phyloP scores from a whole-genome alignment of 371 early-diverging fungal species.

The Mortierella sp. region DNA sequence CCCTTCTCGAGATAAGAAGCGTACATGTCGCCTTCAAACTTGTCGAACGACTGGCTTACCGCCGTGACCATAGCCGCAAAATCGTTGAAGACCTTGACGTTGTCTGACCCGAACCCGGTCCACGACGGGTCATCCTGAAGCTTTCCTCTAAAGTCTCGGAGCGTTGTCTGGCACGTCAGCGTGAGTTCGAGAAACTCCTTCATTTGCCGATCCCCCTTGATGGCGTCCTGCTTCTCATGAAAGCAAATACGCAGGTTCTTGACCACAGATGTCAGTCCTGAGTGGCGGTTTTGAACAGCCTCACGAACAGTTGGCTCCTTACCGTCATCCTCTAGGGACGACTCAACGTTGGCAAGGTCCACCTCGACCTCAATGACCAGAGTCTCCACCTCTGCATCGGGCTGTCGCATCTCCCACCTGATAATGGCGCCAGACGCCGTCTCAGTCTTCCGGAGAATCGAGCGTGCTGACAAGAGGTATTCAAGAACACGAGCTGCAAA shows the following conservation, averaged over 20 bases:
- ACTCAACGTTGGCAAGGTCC: slow-evolving; percentile 3
- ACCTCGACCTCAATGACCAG: slow-evolving; percentile 16
- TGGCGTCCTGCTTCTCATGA: slow-evolving; percentile 33
- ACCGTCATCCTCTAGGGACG: slow-evolving; percentile 7
- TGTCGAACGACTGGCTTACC: slow-evolving; percentile 17
- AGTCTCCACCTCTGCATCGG: slow-evolving; percentile 32
- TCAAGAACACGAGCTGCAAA: slow-evolving; percentile 34
- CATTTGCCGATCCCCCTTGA: slow-evolving; percentile 52
- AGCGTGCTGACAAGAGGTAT: slow-evolving; percentile 31
- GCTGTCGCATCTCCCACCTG: slow-evolving; percentile 48
- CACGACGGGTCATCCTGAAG: slow-evolving; percentile 23
- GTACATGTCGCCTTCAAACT: slow-evolving; percentile 19
- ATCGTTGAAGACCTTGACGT: slow-evolving; percentile 26
- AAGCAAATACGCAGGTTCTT: slow-evolving; percentile 34
- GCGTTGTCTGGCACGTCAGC: slow-evolving; percentile 19
- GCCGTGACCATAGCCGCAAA: slow-evolving; percentile 14
- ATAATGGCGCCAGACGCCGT: slow-evolving; percentile 18
- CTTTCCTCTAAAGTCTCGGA: slow-evolving; percentile 21
- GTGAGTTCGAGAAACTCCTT: slow-evolving; percentile 42
- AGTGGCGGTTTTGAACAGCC: slow-evolving; percentile 27
- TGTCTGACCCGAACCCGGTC: slow-evolving; percentile 37
- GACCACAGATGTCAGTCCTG: slow-evolving; percentile 22
- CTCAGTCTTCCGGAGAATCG: slow-evolving; percentile 19
- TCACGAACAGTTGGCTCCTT: slow-evolving; percentile 17
- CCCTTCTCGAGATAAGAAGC: slow-evolving; percentile 12